These are phyloP conservation scores for Saccharomycopsis sp. DNA, from an alignment of 805 yeast species.

Conservation along the genomic window DNA sequence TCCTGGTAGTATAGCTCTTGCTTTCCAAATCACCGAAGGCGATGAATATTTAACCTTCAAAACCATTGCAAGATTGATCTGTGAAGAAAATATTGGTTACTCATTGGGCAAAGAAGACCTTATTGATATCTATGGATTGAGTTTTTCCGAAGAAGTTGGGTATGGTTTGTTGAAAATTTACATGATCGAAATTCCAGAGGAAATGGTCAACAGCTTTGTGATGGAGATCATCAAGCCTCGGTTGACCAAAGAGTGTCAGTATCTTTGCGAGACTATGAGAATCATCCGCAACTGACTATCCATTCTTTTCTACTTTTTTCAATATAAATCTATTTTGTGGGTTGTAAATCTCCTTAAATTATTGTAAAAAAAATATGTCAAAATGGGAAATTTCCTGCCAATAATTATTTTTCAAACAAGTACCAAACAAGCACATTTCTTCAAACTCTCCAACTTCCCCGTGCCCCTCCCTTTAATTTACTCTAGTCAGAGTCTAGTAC, in stretches of 20 bases:
- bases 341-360: no score
- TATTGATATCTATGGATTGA: slow-evolving; percentile 1
- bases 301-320: no score
- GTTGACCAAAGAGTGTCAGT: not conserved
- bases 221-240: not conserved
- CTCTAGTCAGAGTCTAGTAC: no score
- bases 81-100: slow-evolving; percentile 5
- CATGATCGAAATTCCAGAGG: not conserved
- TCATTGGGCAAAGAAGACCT: not conserved
- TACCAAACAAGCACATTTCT: no score
- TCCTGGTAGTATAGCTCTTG: not conserved
- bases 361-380: no score
- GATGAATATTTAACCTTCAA: slow-evolving; percentile 7
- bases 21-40: slow-evolving; percentile 4
- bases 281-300: no score
- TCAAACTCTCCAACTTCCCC: no score
- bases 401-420: no score
- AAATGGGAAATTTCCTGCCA: no score
- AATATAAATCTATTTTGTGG: no score
- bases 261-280: not conserved
- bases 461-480: no score
- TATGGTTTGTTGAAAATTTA: slow-evolving; percentile 3
- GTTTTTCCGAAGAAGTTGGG: not conserved
- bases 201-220: not conserved
- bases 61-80: slow-evolving; percentile 5